Conservation (phyloP, 2,329 filamentous ascomycete species). For the Myriosclerotinia scirpicola region DNA sequence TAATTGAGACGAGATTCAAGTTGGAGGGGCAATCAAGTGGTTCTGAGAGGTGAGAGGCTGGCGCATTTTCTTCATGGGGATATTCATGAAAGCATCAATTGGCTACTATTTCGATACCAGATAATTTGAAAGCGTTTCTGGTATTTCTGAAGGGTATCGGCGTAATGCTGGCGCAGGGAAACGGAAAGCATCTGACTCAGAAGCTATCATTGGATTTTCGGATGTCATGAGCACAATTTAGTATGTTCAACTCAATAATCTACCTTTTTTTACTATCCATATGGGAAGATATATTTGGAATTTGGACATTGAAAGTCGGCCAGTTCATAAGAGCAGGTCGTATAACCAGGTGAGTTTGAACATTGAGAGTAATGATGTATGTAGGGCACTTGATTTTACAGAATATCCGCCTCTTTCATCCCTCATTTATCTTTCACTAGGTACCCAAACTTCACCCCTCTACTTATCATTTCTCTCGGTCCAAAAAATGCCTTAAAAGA, state of each 20-base stretch:
- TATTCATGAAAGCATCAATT: neutral
- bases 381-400: too few relatives aligned
- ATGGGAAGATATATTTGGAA: neutral
- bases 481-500: too few relatives aligned
- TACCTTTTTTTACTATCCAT: neutral
- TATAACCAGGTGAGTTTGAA: neutral
- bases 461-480: too few relatives aligned
- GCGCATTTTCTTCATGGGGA: neutral
- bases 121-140: neutral
- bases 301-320: neutral
- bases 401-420: too few relatives aligned
- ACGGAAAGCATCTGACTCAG: neutral
- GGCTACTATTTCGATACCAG: neutral
- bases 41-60: neutral
- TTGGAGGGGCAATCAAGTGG: conserved; percentile 20
- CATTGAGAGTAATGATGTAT: too few relatives aligned
- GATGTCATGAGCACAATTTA: neutral
- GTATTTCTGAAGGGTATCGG: neutral
- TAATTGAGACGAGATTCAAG: conserved; percentile 54
- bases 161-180: neutral
- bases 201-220: neutral
- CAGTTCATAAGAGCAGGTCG: neutral
- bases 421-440: too few relatives aligned
- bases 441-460: too few relatives aligned
- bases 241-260: neutral